These are phyloP conservation scores for Coffea canephora DNA, from an alignment of 257 asterid species.

Conservation along the genomic window DNA sequence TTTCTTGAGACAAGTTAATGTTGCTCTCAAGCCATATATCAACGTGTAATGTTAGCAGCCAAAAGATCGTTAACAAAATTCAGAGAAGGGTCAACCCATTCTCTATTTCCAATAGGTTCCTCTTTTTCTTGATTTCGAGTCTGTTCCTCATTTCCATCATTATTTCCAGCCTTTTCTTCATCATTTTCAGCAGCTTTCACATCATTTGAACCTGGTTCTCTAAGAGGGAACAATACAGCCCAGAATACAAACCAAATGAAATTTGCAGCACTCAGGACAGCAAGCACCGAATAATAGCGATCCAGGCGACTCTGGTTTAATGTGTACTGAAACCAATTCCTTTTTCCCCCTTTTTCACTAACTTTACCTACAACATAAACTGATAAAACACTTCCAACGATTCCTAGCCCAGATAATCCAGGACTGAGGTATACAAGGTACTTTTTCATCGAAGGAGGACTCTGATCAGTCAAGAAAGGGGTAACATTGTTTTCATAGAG, in stretches of 20 bases:
- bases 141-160: not conserved
- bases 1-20: not conserved
- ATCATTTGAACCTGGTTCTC: conserved; percentile 1
- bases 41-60: too few species aligned
- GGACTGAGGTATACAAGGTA: conserved; percentile 24
- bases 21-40: not conserved
- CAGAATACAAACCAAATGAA: conserved; percentile 17
- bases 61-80: not conserved
- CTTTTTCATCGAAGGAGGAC: conserved; percentile 27
- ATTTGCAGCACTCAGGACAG: conserved; percentile 39
- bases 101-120: not conserved
- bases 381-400: conserved; percentile 31
- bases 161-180: not conserved
- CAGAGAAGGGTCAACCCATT: not conserved
- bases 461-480: conserved; percentile 27
- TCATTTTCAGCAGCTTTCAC: not conserved
- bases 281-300: conserved; percentile 51
- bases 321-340: conserved; percentile 51
- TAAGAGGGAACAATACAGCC: conserved; percentile 5
- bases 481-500: conserved; percentile 27
- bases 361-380: conserved; percentile 47
- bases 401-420: conserved; percentile 48
- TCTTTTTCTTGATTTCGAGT: not conserved
- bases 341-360: conserved; percentile 38
- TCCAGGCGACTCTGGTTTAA: conserved; percentile 59